Percentiles rank a stretch among this genome's conserved stretches.
These are phyloP conservation scores for Scheffersomyces illinoinensis DNA, from an alignment of 1,139 yeast species.

Conservation along the genomic window DNA sequence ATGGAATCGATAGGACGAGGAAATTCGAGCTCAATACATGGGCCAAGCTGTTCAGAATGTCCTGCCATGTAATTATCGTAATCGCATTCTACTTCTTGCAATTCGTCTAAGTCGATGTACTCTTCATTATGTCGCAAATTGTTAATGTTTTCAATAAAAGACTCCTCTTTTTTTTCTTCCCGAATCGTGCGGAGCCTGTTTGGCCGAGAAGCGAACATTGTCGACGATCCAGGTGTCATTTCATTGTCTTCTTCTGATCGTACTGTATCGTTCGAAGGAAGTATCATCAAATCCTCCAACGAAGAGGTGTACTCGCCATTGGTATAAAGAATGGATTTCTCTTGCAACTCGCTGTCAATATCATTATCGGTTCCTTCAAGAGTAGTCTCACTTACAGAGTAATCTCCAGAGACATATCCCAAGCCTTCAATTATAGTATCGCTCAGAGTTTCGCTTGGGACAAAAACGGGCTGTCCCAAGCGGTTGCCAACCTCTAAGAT, in stretches of 20 bases:
- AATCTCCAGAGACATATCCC: background rate
- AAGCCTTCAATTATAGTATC: slow-evolving; percentile 5
- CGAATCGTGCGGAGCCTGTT: slow-evolving; percentile 3
- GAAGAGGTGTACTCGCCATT: slow-evolving; percentile 23
- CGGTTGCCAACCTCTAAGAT: slow-evolving; percentile 10
- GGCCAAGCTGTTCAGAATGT: slow-evolving; percentile 6
- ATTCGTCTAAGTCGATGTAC: slow-evolving; percentile 11
- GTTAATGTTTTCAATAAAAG: slow-evolving; percentile 27
- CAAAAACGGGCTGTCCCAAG: slow-evolving; percentile 1
- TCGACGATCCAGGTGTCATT: background rate
- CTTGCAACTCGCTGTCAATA: slow-evolving; percentile 6
- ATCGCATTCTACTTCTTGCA: slow-evolving; percentile 13
- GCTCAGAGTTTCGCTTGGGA: background rate
- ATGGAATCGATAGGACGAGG: background rate
- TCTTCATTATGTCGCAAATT: slow-evolving; percentile 38
- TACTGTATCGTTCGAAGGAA: slow-evolving; percentile 26
- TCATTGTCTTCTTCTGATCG: slow-evolving; percentile 13
- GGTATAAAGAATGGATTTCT: slow-evolving; percentile 13
- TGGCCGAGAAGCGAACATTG: slow-evolving; percentile 7
- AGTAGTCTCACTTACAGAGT: slow-evolving; percentile 8
- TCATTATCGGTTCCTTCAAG: slow-evolving; percentile 5
- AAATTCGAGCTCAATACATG: background rate
- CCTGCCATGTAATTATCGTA: slow-evolving; percentile 11
- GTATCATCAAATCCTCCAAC: slow-evolving; percentile 21
- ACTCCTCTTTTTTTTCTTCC: slow-evolving; percentile 10